These are phyloP conservation scores for Triglochin maritima DNA, from an alignment of 106 monocot genomes.

Conservation along the genomic window DNA sequence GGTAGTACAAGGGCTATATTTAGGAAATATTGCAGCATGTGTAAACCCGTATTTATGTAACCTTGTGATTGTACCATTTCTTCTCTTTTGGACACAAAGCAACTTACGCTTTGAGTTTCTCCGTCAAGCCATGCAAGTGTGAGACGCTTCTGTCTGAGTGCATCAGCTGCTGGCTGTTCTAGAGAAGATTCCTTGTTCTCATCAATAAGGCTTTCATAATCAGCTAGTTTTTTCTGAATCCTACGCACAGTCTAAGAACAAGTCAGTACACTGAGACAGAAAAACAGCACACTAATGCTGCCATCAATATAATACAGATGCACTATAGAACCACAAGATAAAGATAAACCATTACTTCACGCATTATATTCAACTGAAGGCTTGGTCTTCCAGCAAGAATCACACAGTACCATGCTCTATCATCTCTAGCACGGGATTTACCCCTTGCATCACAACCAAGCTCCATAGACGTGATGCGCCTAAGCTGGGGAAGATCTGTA, in stretches of 20 bases:
- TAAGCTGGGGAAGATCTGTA: conserved; percentile 85
- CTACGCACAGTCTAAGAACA: conserved; percentile 44
- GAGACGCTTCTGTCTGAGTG: conserved; percentile 53
- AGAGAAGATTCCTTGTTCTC: conserved; percentile 11
- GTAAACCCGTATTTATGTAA: too few relatives aligned
- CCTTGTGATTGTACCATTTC: too few relatives aligned
- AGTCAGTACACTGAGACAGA: background rate
- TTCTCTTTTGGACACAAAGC: background rate
- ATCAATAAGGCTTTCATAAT: conserved; percentile 12
- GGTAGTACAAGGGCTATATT: too few relatives aligned
- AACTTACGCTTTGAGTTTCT: conserved; percentile 61
- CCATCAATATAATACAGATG: background rate
- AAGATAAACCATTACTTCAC: conserved; percentile 38
- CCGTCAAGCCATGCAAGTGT: conserved; percentile 95
- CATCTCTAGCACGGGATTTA: conserved; percentile 74
- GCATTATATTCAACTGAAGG: conserved; percentile 52
- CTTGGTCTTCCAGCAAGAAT: conserved; percentile 87
- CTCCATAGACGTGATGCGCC: conserved; percentile 73
- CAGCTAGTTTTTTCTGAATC: conserved; percentile 22
- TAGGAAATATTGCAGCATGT: too few relatives aligned
- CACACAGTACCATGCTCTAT: conserved; percentile 83
- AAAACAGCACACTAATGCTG: background rate
- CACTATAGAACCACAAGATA: too few relatives aligned
- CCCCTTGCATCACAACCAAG: conserved; percentile 96
- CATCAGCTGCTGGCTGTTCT: conserved; percentile 24